These are phyloP conservation scores for Mollisiaceae sp. DNA, from an alignment of 2,329 filamentous ascomycete genomes.

Conservation along the genomic window DNA sequence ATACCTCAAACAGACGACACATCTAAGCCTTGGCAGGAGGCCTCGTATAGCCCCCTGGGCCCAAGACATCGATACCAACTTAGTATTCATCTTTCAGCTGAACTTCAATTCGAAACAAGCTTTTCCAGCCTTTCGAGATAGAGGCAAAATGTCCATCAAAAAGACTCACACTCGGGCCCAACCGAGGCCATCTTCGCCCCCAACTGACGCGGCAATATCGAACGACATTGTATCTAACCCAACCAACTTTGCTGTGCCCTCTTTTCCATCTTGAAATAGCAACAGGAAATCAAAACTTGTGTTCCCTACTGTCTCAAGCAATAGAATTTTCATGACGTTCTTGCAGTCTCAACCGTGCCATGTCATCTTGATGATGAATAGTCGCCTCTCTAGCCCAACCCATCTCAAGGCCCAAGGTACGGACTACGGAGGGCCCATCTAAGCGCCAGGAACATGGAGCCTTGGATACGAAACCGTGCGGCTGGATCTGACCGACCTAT, in stretches of 20 bases:
- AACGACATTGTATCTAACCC: background rate
- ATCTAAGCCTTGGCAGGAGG: background rate
- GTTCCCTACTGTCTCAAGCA: background rate
- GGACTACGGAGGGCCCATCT: background rate
- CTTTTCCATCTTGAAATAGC: background rate
- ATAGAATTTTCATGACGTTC: background rate
- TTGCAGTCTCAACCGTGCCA: background rate
- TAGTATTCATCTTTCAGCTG: background rate
- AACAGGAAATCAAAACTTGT: background rate
- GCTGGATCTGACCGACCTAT: background rate
- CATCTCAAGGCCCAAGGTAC: background rate
- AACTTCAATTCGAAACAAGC: background rate
- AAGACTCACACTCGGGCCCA: background rate
- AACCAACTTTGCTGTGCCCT: background rate
- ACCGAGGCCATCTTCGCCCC: background rate
- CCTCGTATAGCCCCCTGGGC: background rate
- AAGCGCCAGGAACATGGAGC: conserved; percentile 5
- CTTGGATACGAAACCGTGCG: conserved; percentile 1
- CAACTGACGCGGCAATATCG: conserved; percentile 1
- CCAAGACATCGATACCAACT: too few species aligned
- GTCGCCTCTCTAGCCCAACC: conserved; percentile 1
- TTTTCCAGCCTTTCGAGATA: background rate
- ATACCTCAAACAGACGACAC: background rate
- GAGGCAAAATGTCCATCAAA: background rate
- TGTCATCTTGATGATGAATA: background rate